Base-by-base conservation (phyloP, 2,329 filamentous ascomycete genomes). In the Purpureocillium lavendulum region DNA sequence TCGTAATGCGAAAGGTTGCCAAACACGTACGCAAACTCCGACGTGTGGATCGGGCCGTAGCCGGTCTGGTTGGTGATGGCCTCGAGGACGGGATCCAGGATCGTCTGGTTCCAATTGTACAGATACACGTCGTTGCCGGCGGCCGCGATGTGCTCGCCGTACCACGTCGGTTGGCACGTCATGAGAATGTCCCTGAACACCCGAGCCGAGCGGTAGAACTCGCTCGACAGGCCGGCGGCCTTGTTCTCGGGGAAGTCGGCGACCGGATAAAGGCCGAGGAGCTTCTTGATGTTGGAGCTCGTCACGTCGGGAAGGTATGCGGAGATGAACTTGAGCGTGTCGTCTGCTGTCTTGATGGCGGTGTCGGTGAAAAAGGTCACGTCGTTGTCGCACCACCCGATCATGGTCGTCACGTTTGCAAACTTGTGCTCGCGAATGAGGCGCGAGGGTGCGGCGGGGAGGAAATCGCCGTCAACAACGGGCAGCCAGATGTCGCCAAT, bases 341-440 rank as follows among this genome's bases (percentile, higher is more conserved):
- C 60, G 3, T 59, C 42, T 0, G 56, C 43, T 1, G 61, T 70
- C 8, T 53, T 44, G 43, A 71, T 67, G 31, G 43, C 52, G 4
- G 50, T 38, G 45, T 64, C 54, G 3, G 64, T 69, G 50, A 66
- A 70, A 21, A 62, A 51, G 8, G 64, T 64, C 6, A 67, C 41
- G 48, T 73, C 69, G 40, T 66, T 55, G 24, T 71, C 51, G 31
- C 54, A 59, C 67, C 67, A 72, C 12, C 82, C 80, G 31, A 71
- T 62, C 17, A 85, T 68, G 36, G 82, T 71, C 2, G 77, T 77
- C 0, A 84, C 73, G 40, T 75, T 69, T 43, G 82, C 72, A 47
- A 84, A 83, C 11, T 69, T 66, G 21, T 76, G 77, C 4, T 67
- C 56, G 1, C 60, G 58, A 7, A 85, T 62, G 48, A 80, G 75